Evolutionary conservation across 306 rosid species (phyloP).

Genomic region (Acacia melanoxylon): DNA sequence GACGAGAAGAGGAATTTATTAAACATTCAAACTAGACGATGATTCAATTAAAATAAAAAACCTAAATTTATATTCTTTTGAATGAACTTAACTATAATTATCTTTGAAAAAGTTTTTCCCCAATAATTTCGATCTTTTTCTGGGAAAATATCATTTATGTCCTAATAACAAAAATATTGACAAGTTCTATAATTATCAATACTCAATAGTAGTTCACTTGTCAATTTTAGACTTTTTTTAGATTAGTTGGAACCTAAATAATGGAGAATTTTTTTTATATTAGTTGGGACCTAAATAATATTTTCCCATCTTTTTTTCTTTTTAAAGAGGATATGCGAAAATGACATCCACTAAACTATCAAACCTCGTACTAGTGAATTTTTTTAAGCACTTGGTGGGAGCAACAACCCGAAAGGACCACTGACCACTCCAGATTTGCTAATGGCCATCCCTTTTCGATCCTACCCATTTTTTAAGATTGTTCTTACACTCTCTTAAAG

Average conservation of each 20-base stretch:
- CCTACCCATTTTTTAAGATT: not conserved
- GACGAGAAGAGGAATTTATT: conserved; percentile 55
- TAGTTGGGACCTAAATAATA: too few species aligned
- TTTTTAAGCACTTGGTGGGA: not conserved
- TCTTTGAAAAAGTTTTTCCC: not conserved
- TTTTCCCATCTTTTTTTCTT: too few species aligned
- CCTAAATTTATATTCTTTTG: too few species aligned
- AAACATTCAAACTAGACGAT: conserved; percentile 41
- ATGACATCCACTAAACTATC: not conserved
- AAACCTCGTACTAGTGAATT: not conserved
- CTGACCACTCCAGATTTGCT: not conserved
- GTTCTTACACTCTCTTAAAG: not conserved
- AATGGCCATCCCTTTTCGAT: too few species aligned
- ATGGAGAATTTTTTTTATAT: too few species aligned
- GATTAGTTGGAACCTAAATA: too few species aligned
- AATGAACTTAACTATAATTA: not conserved
- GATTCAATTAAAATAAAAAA: not conserved
- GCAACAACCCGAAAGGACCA: not conserved
- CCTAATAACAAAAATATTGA: too few species aligned
- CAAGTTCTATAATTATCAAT: too few species aligned
- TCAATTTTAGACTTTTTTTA: too few species aligned
- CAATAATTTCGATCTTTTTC: too few species aligned
- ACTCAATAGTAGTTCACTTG: too few species aligned
- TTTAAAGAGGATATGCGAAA: not conserved
- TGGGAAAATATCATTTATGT: too few species aligned